These are phyloP conservation scores for Magnusiomyces tetraspermus DNA, from an alignment of 1,139 yeast genomes.

Conservation along the genomic window DNA sequence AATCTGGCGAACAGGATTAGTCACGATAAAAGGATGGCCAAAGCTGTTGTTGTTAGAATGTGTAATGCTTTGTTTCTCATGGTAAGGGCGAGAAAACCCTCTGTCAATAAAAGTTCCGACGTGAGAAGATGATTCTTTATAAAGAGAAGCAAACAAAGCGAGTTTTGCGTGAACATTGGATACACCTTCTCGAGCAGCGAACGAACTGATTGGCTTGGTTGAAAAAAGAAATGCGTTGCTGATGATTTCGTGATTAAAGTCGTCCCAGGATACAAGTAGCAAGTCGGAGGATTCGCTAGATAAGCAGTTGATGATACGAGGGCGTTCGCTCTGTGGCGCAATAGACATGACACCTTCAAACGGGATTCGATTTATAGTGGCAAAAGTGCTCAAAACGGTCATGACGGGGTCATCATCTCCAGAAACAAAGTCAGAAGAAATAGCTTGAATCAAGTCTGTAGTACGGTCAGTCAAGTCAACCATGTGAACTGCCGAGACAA, in stretches of 20 bases:
- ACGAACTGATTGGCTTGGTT: too few relatives aligned
- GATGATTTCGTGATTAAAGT: too few relatives aligned
- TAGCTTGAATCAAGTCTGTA: constrained; percentile 58
- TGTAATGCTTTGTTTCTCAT: background rate
- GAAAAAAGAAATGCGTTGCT: too few relatives aligned
- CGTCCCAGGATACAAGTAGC: constrained; percentile 18
- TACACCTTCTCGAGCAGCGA: too few relatives aligned
- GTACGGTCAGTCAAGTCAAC: constrained; percentile 57
- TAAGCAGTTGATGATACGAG: constrained; percentile 22
- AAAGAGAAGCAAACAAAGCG: too few relatives aligned
- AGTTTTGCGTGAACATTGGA: too few relatives aligned
- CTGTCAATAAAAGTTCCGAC: too few relatives aligned
- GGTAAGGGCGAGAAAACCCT: background rate
- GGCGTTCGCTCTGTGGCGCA: constrained; percentile 38
- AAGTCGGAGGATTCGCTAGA: constrained; percentile 15
- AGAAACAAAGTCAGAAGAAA: constrained; percentile 32
- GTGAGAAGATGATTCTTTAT: too few relatives aligned
- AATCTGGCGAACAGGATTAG: constrained; percentile 4
- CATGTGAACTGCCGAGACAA: constrained; percentile 48
- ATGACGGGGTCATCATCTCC: constrained; percentile 41
- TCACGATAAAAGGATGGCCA: background rate
- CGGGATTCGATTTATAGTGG: constrained; percentile 42
- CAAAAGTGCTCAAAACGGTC: constrained; percentile 45
- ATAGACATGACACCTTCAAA: constrained; percentile 47
- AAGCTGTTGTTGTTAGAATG: background rate